These are phyloP conservation scores for Fomitopsis betulina DNA, from an alignment of 1,284 basidiomycete species.

Conservation along the genomic window DNA sequence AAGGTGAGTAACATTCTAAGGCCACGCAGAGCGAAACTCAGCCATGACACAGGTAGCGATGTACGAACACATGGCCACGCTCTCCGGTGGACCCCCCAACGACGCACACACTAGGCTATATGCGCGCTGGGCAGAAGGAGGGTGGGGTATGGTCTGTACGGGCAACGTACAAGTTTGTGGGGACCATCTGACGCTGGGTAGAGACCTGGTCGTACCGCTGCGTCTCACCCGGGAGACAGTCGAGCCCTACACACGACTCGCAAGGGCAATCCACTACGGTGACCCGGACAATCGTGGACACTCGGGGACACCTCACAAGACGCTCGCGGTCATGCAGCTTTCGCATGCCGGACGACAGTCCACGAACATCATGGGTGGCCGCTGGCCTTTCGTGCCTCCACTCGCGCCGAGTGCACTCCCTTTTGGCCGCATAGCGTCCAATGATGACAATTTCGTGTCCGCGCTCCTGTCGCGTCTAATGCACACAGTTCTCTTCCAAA, in stretches of 20 bases:
- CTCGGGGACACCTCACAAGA: neutral
- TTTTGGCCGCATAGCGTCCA: conserved; percentile 32
- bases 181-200: conserved; percentile 74
- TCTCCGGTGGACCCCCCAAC: conserved; percentile 74
- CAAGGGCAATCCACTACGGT: conserved; percentile 43
- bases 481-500: conserved; percentile 56
- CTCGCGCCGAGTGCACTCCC: conserved; percentile 72
- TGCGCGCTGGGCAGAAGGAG: conserved; percentile 67
- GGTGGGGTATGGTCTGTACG: conserved; percentile 89
- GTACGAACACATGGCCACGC: conserved; percentile 77
- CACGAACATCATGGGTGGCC: conserved; percentile 65
- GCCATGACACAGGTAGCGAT: conserved; percentile 61
- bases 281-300: neutral
- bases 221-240: conserved; percentile 37
- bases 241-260: conserved; percentile 49
- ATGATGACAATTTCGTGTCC: neutral
- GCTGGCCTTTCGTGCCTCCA: conserved; percentile 53
- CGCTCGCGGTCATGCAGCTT: conserved; percentile 76
- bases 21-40: neutral
- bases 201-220: conserved; percentile 69
- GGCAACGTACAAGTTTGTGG: conserved; percentile 83
- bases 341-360: conserved; percentile 89
- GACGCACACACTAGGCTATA: conserved; percentile 66
- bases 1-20: neutral
- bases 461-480: conserved; percentile 34